These are phyloP conservation scores for Leccinum longicurvipes DNA, from an alignment of 768 basidiomycete species.

Conservation along the genomic window DNA sequence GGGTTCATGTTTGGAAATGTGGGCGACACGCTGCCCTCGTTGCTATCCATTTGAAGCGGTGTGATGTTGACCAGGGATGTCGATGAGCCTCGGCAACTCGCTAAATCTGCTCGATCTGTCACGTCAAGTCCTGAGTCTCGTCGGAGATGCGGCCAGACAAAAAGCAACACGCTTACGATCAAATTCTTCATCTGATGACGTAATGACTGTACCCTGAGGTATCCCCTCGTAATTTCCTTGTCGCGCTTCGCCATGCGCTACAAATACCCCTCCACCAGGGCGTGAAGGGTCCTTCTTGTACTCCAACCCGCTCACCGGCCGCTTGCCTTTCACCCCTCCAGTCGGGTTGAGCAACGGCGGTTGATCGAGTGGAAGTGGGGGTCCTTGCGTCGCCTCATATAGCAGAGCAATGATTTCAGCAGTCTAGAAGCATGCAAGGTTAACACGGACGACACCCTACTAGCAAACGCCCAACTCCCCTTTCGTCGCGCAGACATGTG, in stretches of 20 bases:
- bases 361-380: constrained; percentile 49
- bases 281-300: constrained; percentile 78
- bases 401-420: constrained; percentile 89
- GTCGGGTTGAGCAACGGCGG: constrained; percentile 75
- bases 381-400: constrained; percentile 91
- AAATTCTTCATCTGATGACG: constrained; percentile 42
- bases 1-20: constrained; percentile 67
- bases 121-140: background rate
- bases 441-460: background rate
- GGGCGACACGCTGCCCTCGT: constrained; percentile 21
- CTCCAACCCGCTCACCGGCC: constrained; percentile 50
- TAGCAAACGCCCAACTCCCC: constrained; percentile 38
- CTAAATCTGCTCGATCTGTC: constrained; percentile 14
- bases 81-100: constrained; percentile 21
- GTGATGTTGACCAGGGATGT: constrained; percentile 55
- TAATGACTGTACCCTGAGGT: constrained; percentile 54
- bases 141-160: constrained; percentile 8
- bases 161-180: constrained; percentile 45
- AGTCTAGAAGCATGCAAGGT: constrained; percentile 47
- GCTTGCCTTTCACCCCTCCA: constrained; percentile 59
- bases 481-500: constrained; percentile 95
- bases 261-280: constrained; percentile 84
- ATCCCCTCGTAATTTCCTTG: constrained; percentile 51
- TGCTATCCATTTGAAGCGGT: constrained; percentile 40
- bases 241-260: constrained; percentile 53